These are phyloP conservation scores for Suillus occidentalis DNA, from an alignment of 768 basidiomycete genomes.

Conservation along the genomic window DNA sequence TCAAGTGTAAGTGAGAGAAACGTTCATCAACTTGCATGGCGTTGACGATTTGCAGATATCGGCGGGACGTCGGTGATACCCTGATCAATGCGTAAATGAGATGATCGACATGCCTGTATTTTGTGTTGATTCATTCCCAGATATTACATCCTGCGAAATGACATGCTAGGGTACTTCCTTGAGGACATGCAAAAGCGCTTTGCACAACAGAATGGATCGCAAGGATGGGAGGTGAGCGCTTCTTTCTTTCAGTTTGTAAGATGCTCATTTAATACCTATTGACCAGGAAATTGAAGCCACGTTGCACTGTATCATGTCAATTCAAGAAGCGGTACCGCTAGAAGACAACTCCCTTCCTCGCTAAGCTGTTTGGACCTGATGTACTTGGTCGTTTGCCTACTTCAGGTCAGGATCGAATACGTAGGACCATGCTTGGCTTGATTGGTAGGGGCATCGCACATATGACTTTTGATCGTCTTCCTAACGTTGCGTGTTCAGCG, in stretches of 20 bases:
- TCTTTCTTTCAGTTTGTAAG: neutral
- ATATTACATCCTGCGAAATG: conserved; percentile 83
- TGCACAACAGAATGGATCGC: conserved; percentile 38
- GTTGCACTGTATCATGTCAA: conserved; percentile 80
- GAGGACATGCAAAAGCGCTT: conserved; percentile 60
- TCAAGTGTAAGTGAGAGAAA: conserved; percentile 55
- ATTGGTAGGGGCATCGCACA: conserved; percentile 55
- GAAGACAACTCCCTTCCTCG: conserved; percentile 54
- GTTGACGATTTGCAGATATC: conserved; percentile 51
- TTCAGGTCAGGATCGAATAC: conserved; percentile 60
- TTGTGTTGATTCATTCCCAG: conserved; percentile 36
- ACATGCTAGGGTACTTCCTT: conserved; percentile 75
- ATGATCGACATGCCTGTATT: neutral
- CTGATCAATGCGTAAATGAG: conserved; percentile 78
- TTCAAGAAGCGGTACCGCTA: conserved; percentile 82
- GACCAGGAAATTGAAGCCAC: conserved; percentile 84
- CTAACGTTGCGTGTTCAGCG: conserved; percentile 38
- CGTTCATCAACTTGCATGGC: neutral
- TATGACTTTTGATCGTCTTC: conserved; percentile 1
- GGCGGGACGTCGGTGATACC: conserved; percentile 84
- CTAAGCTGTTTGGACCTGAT: conserved; percentile 68
- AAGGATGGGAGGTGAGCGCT: conserved; percentile 72
- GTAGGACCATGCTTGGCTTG: conserved; percentile 71
- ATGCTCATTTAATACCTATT: neutral
- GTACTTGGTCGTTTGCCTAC: conserved; percentile 70